Evolutionary conservation across 148 eudicot genomes (phyloP), one percentile per base, ranked within the genome.

Genomic region (Hydrangea macrophylla): DNA sequence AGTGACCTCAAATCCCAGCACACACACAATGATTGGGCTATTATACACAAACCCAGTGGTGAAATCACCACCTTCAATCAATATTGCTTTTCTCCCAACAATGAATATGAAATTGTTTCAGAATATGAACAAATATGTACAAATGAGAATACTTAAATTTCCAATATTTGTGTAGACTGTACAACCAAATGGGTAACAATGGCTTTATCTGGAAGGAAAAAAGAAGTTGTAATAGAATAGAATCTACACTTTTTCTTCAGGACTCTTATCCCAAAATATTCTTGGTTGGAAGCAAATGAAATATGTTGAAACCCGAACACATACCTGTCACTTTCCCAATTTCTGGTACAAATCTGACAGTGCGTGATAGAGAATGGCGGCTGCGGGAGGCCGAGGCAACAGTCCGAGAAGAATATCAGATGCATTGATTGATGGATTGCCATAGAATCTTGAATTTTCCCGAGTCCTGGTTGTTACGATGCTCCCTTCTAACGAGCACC

Each of bases 321-420:
- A 6, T 5, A 45, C 0, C 20, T 10, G 28, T 65, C 58, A 53
- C 31, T 23, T 33, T 15, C 53, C 59, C 23, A 70, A 42, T 18
- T 70, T 70, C 48, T 70, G 65, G 18, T 60, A 70, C 23, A 60
- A 50, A 28, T 70, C 73, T 22, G 42, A 30, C 22, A 70, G 64
- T n/a, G 66, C 65, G 15, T 25, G n/a, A 25, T 70, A 70, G 65
- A 70, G 73, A 33, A 25, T 48, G 57, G 65, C 56, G 42, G 73
- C 73, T 20, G 73, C 73, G 32, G 73, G 73, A 18, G 73, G 73
- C 57, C 67, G 11, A 58, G 73, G 73, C 44, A 70, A 48, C 24
- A 25, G 50, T 18, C 73, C 73, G 7, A 70, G 67, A 70, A 70
- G 67, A 22, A 70, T 24, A 60, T 70, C 73, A 5, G 73, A 48